Base-by-base conservation (phyloP, 106 monocot genomes). In the Dendrobium officinale region DNA sequence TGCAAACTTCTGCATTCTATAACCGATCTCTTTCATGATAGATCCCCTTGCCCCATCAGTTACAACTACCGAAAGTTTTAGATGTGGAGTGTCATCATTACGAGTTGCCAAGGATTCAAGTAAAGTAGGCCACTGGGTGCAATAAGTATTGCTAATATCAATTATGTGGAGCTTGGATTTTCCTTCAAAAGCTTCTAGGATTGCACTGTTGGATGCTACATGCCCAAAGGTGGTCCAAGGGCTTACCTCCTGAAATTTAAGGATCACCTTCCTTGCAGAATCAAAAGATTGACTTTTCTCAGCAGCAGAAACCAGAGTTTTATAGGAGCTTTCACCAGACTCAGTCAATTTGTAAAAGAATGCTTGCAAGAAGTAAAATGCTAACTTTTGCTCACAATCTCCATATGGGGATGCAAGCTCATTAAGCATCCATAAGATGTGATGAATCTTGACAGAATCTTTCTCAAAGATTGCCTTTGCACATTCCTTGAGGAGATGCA, bases 211-310 rank as follows among this genome's bases (percentile, higher is more conserved):
- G 54, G 89, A 78, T 6, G 86, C 84, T 2, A 89, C 89, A 45
- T 89, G 89, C 5, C 89, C 89, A n/a, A 89, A 89, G 9, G 89
- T 89, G 3, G 86, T 89, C 89, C 89, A 89, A 1, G 89, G 89
- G 40, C 89, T 89, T 29, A 84, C 83, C 76, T 89, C 89, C 41
- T 89, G 89, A 48, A 89, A 89, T 77, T 86, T 86, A 18, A 89
- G 86, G 54, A 86, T 89, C 41, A 86, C 86, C 51, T 84, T 89
- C 55, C 84, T 75, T 40, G 83, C 81, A 1, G 86, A 72, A 66
- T 89, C 86, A 44, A 89, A 89, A 9, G 86, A 83, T 31, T 80
- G 83, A 29, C 51, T 82, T 55, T 79, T 86, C 77, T 86, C 84
- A 0, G 86, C 86, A 2, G 77, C 84, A 0, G 86, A 86, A 0